A percentile compares a stretch with the other conserved stretches of the same genome.
phyloP scores from a whole-genome alignment of 176 grass and related monocot genomes.

The Chloris gayana region DNA sequence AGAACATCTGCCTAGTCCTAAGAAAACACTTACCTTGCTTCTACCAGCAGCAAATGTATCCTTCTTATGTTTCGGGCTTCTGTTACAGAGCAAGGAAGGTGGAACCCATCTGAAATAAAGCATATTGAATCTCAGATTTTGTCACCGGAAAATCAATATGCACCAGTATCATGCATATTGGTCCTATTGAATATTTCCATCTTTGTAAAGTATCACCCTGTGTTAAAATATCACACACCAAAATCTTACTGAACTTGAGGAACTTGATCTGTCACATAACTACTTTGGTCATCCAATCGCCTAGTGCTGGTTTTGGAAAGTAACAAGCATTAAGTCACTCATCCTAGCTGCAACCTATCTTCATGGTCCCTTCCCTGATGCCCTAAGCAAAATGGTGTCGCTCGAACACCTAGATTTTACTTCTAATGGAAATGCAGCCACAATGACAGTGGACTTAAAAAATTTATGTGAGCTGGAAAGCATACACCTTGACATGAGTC shows the following conservation, averaged over 20 bases:
- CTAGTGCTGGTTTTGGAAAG: constrained; percentile 45
- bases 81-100: constrained; percentile 59
- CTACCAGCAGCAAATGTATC: constrained; percentile 84
- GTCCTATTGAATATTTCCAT: constrained; percentile 48
- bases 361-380: constrained; percentile 1
- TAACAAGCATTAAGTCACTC: background rate
- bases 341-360: background rate
- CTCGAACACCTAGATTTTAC: background rate
- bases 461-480: background rate
- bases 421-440: background rate
- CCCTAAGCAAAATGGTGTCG: background rate
- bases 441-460: background rate
- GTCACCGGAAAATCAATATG: constrained; percentile 24
- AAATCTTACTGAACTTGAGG: constrained; percentile 18
- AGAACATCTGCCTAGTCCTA: background rate
- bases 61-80: constrained; percentile 83
- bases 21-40: constrained; percentile 78
- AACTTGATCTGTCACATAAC: constrained; percentile 3
- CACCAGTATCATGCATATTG: constrained; percentile 15
- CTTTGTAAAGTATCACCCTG: constrained; percentile 96
- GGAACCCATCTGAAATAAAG: constrained; percentile 81
- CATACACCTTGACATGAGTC: background rate
- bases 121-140: constrained; percentile 17
- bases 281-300: background rate
- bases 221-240: constrained; percentile 22